A percentile compares a stretch with the other conserved stretches of the same genome.
Conservation (phyloP, 2,329 filamentous ascomycete genomes). For the Emergomyces orientalis region DNA sequence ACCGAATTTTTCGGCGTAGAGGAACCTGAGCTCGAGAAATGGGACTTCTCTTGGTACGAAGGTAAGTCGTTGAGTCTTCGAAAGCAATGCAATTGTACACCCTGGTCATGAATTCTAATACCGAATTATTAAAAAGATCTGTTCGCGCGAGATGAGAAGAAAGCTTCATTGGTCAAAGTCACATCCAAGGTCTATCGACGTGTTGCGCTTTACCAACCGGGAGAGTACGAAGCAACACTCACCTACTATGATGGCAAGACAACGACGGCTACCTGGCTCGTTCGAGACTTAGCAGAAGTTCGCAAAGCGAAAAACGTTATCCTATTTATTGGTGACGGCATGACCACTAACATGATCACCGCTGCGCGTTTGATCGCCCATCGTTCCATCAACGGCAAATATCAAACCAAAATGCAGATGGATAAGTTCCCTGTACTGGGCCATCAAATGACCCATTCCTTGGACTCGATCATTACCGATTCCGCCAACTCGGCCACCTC, state of each 20-base stretch:
- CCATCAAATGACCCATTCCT: conserved; percentile 81
- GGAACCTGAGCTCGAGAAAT: conserved; percentile 66
- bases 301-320: conserved; percentile 78
- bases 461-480: conserved; percentile 79
- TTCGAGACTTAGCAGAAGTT: conserved; percentile 58
- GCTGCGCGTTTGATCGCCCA: conserved; percentile 73
- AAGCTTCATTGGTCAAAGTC: conserved; percentile 66
- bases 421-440: conserved; percentile 79
- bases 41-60: conserved; percentile 79
- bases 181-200: conserved; percentile 69
- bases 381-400: conserved; percentile 75
- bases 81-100: neutral
- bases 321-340: conserved; percentile 67
- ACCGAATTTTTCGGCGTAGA: conserved; percentile 58
- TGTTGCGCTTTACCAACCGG: conserved; percentile 67
- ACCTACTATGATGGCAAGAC: conserved; percentile 63
- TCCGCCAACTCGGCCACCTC: conserved; percentile 77
- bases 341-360: conserved; percentile 44
- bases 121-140: conserved; percentile 43
- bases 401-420: conserved; percentile 64
- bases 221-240: conserved; percentile 66
- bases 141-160: conserved; percentile 62
- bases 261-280: conserved; percentile 67
- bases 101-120: neutral
- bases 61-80: conserved; percentile 32